A percentile compares a stretch with the other conserved stretches of the same genome.
phyloP scores from a whole-genome alignment of 805 yeast genomes.

The Kuraishia capsulata region DNA sequence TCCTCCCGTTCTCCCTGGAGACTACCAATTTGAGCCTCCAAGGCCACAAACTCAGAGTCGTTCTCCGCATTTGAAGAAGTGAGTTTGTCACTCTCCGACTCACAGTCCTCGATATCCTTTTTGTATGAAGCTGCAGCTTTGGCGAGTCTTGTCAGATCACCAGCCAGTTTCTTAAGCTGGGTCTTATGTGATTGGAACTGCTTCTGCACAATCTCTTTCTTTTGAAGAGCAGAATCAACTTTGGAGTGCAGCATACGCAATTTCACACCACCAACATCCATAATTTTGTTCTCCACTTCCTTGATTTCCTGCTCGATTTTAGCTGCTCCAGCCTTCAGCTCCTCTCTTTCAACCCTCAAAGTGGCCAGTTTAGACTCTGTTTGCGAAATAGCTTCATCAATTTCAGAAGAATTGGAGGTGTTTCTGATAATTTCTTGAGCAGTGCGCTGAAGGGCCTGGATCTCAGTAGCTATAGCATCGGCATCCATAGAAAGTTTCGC shows the following conservation, averaged over 20 bases:
- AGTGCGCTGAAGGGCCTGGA: constrained; percentile 33
- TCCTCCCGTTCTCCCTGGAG: constrained; percentile 26
- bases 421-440: constrained; percentile 25
- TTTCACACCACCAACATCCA: constrained; percentile 88
- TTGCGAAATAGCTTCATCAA: constrained; percentile 8
- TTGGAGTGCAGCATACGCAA: constrained; percentile 71
- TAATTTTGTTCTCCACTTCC: constrained; percentile 61
- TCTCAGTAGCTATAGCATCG: constrained; percentile 46
- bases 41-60: constrained; percentile 9
- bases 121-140: constrained; percentile 38
- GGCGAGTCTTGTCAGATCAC: constrained; percentile 47
- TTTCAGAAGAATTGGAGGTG: constrained; percentile 8
- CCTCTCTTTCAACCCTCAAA: constrained; percentile 16
- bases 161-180: constrained; percentile 50
- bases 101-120: constrained; percentile 27
- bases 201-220: constrained; percentile 49
- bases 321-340: constrained; percentile 36
- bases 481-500: constrained; percentile 57
- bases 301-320: constrained; percentile 49
- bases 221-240: constrained; percentile 67
- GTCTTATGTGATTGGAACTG: constrained; percentile 50
- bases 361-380: constrained; percentile 26
- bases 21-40: constrained; percentile 24
- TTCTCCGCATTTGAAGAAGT: constrained; percentile 8
- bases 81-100: constrained; percentile 24